phyloP scores from a whole-genome alignment of 225 moss, liverwort and hornwort genomes.

The Anthoceros angustus region DNA sequence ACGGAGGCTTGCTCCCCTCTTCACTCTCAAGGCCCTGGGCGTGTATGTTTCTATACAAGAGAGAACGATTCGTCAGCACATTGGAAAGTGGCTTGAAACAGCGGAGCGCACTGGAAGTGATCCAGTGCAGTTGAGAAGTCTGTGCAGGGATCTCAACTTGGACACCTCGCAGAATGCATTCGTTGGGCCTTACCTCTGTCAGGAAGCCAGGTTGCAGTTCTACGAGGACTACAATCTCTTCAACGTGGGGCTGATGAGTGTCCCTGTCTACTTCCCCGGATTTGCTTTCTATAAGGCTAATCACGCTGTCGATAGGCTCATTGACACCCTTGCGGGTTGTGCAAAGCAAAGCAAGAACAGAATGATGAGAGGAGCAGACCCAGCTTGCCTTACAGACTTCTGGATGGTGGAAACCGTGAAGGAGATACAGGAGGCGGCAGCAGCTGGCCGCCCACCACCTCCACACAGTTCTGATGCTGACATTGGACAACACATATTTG shows the following conservation, averaged over 20 bases:
- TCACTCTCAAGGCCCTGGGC: constrained; percentile 69
- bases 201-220: constrained; percentile 24
- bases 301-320: constrained; percentile 43
- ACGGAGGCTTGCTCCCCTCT: constrained; percentile 67
- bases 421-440: constrained; percentile 42
- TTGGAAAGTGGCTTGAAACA: constrained; percentile 33
- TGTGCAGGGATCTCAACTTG: constrained; percentile 68
- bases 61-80: constrained; percentile 45
- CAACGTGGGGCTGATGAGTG: constrained; percentile 55
- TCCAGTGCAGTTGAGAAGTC: constrained; percentile 34
- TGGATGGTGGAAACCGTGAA: constrained; percentile 72
- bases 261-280: constrained; percentile 67
- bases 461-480: constrained; percentile 56
- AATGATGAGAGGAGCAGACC: constrained; percentile 53
- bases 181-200: constrained; percentile 58
- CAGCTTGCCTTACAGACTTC: constrained; percentile 64
- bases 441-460: constrained; percentile 38
- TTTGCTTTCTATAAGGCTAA: constrained; percentile 58
- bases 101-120: constrained; percentile 11
- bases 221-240: constrained; percentile 48
- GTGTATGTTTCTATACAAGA: constrained; percentile 77
- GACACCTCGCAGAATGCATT: constrained; percentile 81
- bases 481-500: constrained; percentile 60
- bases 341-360: constrained; percentile 43
- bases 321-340: constrained; percentile 29